phyloP scores from a whole-genome alignment of 2,329 filamentous ascomycete genomes.

The Colletotrichum melonis region DNA sequence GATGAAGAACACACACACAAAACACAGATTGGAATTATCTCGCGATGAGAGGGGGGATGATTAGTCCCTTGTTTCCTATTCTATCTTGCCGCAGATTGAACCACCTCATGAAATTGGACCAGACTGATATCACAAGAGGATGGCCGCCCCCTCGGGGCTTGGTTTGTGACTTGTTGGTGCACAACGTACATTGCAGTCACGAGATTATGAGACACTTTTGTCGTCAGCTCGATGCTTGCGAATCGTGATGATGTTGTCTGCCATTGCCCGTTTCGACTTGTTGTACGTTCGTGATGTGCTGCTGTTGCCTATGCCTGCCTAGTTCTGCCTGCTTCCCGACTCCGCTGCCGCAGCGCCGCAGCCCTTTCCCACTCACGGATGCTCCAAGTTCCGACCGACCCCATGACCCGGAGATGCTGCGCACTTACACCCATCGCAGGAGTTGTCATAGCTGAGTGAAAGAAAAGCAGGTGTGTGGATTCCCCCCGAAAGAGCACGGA shows the following conservation, averaged over 20 bases:
- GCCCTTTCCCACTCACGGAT: not conserved
- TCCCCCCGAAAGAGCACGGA: not conserved
- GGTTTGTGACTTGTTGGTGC: not conserved
- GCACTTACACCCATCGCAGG: not conserved
- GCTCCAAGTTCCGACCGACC: no score
- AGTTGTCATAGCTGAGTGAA: not conserved
- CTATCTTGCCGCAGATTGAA: not conserved
- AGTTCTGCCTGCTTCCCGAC: not conserved
- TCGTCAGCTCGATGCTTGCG: not conserved
- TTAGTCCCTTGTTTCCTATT: not conserved
- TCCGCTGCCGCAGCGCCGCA: not conserved
- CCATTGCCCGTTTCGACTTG: not conserved
- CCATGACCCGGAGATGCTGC: not conserved
- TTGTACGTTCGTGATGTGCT: not conserved
- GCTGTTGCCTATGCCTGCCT: not conserved
- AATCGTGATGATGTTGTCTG: not conserved
- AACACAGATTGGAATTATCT: slow-evolving; percentile 33
- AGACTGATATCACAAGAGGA: not conserved
- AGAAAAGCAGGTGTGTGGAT: not conserved
- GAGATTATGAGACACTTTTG: not conserved
- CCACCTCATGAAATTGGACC: slow-evolving; percentile 1
- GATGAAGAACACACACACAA: slow-evolving; percentile 12
- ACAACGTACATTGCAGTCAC: not conserved
- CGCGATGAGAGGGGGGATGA: slow-evolving; percentile 12
- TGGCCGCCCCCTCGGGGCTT: not conserved